Evolutionary conservation across 306 rosid genomes (phyloP).

Genomic region (Luffa acutangula): DNA sequence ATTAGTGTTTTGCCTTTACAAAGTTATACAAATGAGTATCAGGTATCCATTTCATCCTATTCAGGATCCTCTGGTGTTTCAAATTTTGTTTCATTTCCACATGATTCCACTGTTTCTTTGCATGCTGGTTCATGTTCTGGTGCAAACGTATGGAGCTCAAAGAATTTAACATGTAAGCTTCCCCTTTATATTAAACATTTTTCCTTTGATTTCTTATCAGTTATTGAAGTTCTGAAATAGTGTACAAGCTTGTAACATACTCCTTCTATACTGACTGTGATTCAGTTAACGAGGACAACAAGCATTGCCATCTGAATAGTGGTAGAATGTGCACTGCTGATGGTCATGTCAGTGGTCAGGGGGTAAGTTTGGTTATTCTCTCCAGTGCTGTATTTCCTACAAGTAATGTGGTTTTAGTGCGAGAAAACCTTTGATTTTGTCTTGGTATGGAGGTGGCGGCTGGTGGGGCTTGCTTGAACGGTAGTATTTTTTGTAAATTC

Average conservation of each 20-base stretch:
- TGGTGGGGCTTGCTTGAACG: not conserved
- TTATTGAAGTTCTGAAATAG: not conserved
- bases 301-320: constrained; percentile 20
- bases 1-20: constrained; percentile 90
- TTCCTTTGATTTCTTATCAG: not conserved
- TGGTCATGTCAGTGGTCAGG: constrained; percentile 18
- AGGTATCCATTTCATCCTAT: constrained; percentile 64
- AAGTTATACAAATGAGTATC: constrained; percentile 75
- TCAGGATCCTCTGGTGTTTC: constrained; percentile 35
- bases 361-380: constrained; percentile 33
- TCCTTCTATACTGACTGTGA: constrained; percentile 8
- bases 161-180: constrained; percentile 34
- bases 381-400: not conserved
- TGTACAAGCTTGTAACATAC: not conserved
- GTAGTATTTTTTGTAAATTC: not conserved
- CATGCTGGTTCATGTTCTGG: constrained; percentile 27
- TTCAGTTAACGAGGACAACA: constrained; percentile 33
- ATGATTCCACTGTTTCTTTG: constrained; percentile 19
- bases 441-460: not conserved
- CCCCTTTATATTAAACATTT: not conserved
- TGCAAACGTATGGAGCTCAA: constrained; percentile 23
- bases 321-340: constrained; percentile 25
- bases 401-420: not conserved
- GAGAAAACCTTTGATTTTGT: not conserved
- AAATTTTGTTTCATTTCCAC: constrained; percentile 23